These are phyloP conservation scores for Diplodia seriata DNA, from an alignment of 2,329 filamentous ascomycete species.

Conservation along the genomic window DNA sequence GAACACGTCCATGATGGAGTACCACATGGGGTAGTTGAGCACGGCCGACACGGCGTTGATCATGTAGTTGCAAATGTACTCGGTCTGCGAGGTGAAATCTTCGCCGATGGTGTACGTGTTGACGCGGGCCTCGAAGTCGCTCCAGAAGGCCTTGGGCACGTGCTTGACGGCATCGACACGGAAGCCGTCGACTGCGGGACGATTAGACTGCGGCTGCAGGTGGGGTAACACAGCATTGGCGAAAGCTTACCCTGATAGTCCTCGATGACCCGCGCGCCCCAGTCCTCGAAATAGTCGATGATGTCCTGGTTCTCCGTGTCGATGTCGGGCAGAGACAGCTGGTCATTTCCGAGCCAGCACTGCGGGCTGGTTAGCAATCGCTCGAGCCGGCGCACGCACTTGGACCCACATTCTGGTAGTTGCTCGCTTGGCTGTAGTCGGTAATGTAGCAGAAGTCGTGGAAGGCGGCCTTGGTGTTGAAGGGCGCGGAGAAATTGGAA, in stretches of 20 bases:
- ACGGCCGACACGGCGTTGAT: slow-evolving; percentile 61
- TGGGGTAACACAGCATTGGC: slow-evolving; percentile 36
- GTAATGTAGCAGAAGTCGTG: slow-evolving; percentile 43
- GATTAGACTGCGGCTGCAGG: slow-evolving; percentile 37
- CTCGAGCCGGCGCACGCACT: background rate
- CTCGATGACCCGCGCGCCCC: slow-evolving; percentile 5
- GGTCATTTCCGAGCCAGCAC: slow-evolving; percentile 37
- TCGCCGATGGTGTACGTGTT: slow-evolving; percentile 69
- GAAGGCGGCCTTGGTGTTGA: slow-evolving; percentile 42
- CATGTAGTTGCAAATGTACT: slow-evolving; percentile 62
- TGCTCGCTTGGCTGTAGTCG: slow-evolving; percentile 37
- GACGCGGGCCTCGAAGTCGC: slow-evolving; percentile 59
- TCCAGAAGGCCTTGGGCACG: slow-evolving; percentile 66
- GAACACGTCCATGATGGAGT: slow-evolving; percentile 48
- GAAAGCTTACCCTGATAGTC: slow-evolving; percentile 31
- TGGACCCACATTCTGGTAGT: slow-evolving; percentile 40
- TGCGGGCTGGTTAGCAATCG: background rate
- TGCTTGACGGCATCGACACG: slow-evolving; percentile 69
- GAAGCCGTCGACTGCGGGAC: slow-evolving; percentile 56
- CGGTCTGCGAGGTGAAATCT: slow-evolving; percentile 62
- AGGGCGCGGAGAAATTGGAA: slow-evolving; percentile 41
- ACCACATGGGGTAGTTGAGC: slow-evolving; percentile 65
- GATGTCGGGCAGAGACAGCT: slow-evolving; percentile 37
- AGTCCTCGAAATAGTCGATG: slow-evolving; percentile 12
- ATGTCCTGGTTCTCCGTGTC: slow-evolving; percentile 33